Percentiles rank a stretch among this genome's conserved stretches.
Evolutionary conservation across 2,329 filamentous ascomycete species (phyloP).

Genomic region (Cadophora luteo-olivacea): DNA sequence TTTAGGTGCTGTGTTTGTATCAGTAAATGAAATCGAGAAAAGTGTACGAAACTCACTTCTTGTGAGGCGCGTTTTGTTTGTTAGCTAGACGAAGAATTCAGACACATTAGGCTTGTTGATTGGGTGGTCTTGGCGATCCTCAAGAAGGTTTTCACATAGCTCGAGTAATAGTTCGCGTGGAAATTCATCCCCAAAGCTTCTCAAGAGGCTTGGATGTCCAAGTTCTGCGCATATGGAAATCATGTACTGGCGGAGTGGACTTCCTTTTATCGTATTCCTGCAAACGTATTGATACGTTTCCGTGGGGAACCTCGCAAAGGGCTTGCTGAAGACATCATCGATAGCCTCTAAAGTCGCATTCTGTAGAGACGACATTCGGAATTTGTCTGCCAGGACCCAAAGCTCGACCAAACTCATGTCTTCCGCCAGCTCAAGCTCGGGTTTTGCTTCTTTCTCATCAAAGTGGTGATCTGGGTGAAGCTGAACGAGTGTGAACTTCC

Average conservation of each 20-base stretch:
- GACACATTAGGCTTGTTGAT: not conserved
- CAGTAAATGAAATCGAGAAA: too few relatives aligned
- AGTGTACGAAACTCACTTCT: too few relatives aligned
- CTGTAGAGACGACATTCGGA: slow-evolving; percentile 1
- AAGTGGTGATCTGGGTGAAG: not conserved
- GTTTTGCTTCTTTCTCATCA: not conserved
- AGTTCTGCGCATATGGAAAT: not conserved
- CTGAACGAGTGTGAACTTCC: not conserved
- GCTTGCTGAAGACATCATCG: too few relatives aligned
- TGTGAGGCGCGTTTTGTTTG: too few relatives aligned
- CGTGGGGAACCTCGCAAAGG: too few relatives aligned
- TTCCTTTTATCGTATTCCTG: not conserved
- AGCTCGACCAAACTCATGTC: not conserved
- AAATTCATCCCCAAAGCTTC: not conserved
- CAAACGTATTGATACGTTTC: too few relatives aligned
- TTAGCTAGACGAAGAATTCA: not conserved
- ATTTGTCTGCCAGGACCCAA: slow-evolving; percentile 23
- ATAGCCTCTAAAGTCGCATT: not conserved
- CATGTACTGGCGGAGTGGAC: not conserved
- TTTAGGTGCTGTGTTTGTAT: too few relatives aligned
- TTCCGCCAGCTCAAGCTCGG: not conserved
- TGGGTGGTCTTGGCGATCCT: not conserved
- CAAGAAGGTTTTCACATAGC: not conserved
- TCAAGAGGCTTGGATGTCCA: not conserved
- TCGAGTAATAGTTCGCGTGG: not conserved